Evolutionary conservation across 495 filamentous ascomycete genomes (phyloP).

Genomic region (Letharia columbiana): DNA sequence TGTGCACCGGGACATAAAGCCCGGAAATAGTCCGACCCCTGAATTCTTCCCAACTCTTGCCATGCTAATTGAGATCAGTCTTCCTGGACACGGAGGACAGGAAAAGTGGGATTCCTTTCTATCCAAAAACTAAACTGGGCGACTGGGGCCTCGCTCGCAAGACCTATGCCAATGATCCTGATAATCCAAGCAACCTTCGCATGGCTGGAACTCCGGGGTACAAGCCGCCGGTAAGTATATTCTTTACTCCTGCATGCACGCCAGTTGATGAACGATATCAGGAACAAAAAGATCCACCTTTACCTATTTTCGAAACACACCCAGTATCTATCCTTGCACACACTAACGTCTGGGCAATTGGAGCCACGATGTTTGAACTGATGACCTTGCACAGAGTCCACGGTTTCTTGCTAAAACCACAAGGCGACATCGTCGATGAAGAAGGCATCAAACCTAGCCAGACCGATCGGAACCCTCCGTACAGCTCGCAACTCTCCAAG

Average conservation of each 20-base stretch:
- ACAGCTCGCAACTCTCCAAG: neutral
- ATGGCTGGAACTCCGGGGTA: constrained; percentile 12
- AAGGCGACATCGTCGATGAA: neutral
- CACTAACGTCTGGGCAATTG: constrained; percentile 22
- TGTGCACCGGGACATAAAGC: constrained; percentile 21
- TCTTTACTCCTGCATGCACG: neutral
- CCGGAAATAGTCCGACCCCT: constrained; percentile 17
- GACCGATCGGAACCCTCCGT: constrained; percentile 2
- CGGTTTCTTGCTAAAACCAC: neutral
- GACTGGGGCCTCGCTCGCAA: constrained; percentile 12
- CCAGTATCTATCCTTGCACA: neutral
- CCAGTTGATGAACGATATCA: neutral
- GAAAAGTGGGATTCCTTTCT: constrained; percentile 9
- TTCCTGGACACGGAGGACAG: constrained; percentile 4
- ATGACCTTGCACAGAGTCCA: constrained; percentile 15
- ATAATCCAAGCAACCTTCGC: constrained; percentile 2
- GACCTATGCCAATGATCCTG: constrained; percentile 3
- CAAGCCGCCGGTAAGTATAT: constrained; percentile 12
- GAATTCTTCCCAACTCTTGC: neutral
- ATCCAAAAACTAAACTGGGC: constrained; percentile 13
- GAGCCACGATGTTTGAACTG: constrained; percentile 19
- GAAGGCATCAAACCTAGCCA: neutral
- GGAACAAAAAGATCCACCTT: neutral
- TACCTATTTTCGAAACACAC: neutral
- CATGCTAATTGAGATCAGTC: constrained; percentile 4